Evolutionary conservation across 306 rosid genomes (phyloP), one percentile per base, ranked within the genome.

Genomic region (Hylodesmum podocarpum): DNA sequence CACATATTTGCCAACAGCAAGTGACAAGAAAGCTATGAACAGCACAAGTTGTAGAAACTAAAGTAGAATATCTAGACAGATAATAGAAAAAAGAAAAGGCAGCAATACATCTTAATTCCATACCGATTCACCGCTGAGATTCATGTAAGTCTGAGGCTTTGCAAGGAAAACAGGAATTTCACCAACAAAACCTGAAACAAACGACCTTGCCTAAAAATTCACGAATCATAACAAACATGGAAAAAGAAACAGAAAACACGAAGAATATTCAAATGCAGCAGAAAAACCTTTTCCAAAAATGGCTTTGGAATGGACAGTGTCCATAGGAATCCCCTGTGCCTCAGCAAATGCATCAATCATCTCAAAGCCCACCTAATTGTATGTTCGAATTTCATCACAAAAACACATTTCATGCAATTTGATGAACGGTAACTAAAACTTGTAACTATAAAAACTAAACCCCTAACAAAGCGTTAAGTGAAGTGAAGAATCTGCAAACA

Each of bases 131-230:
- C 99, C 99, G 53, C 94, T 89, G 46, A 95, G 82, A 79, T 92
- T 92, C 99, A 95, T 95, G 80, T 91, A 95, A 66, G 99, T 95
- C 72, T 95, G 99, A 85, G 97, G 97, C 87, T 90, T 95, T 72
- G 98, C 94, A 78, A 95, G 91, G 78, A 95, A 79, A 80, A 95
- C 89, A 13, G 97, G 97, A 70, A 70, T 78, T n/a, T 86, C 96
- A 50, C 87, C 96, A 62, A 91, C 96, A 85, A 87, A 90, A 76
- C 97, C 96, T 92, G 84, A 6, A 73, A 78, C 24, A 64, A 46
- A 69, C 49, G 29, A 74, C 28, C 72, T 68, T 28, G 71, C 77
- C 25, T 82, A 66, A 65, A 65, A 68, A 72, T 58, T 73, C 77
- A 78, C 2, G 25, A 66, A 77, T 72, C 12, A 22, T 46, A 76